Conservation (phyloP, 345 rosid species). For the Populus alba region DNA sequence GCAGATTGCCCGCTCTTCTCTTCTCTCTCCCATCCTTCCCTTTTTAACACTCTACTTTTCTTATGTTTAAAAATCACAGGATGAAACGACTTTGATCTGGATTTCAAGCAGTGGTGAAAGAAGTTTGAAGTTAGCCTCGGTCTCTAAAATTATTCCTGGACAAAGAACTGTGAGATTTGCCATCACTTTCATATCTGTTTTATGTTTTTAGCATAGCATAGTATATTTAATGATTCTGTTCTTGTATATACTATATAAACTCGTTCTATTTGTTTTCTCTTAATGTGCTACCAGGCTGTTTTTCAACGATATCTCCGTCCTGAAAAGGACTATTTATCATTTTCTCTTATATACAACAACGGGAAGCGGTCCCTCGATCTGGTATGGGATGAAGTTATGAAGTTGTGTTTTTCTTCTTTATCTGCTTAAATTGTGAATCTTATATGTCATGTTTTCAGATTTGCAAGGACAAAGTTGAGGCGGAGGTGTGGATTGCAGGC, state of each 20-base stretch:
- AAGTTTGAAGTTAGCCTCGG: slow-evolving; percentile 74
- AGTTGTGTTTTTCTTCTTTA: not conserved
- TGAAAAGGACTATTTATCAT: slow-evolving; percentile 83
- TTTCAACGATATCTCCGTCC: slow-evolving; percentile 80
- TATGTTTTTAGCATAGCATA: not conserved
- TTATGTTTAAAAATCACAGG: slow-evolving; percentile 50
- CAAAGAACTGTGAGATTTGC: slow-evolving; percentile 83
- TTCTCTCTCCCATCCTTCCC: not conserved
- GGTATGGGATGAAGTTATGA: slow-evolving; percentile 51
- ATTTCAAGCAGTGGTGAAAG: slow-evolving; percentile 75
- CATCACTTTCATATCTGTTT: slow-evolving; percentile 1
- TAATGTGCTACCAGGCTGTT: slow-evolving; percentile 58
- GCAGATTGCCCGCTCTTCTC: not conserved
- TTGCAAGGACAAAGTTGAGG: slow-evolving; percentile 94
- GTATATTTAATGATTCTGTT: not conserved
- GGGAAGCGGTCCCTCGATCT: slow-evolving; percentile 89
- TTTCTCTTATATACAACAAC: slow-evolving; percentile 81
- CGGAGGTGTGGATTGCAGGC: slow-evolving; percentile 89
- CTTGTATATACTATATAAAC: slow-evolving; percentile 4
- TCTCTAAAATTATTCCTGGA: slow-evolving; percentile 85
- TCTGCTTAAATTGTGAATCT: slow-evolving; percentile 15
- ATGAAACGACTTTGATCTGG: slow-evolving; percentile 90
- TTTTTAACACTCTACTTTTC: not conserved
- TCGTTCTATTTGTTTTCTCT: slow-evolving; percentile 17
- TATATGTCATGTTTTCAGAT: slow-evolving; percentile 44